Conservation (phyloP, 169 alveolate genomes). For the Plasmodium vinckei region DNA sequence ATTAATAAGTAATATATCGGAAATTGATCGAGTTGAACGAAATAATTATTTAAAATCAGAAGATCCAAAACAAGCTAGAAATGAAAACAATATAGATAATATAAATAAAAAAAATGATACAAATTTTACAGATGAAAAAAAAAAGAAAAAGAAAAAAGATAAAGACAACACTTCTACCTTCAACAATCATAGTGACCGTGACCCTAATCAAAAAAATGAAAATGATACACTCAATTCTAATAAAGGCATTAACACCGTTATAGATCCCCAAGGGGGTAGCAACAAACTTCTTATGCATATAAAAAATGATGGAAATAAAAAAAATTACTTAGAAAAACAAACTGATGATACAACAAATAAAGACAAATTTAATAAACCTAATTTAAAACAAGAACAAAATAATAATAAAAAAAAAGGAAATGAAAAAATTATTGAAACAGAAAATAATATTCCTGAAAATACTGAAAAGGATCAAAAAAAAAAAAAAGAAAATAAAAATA, state of each 20-base stretch:
- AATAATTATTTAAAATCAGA: background rate
- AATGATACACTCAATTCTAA: background rate
- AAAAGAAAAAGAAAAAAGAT: constrained; percentile 3
- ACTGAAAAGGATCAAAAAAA: constrained; percentile 4
- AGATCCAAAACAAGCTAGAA: background rate
- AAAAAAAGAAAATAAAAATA: constrained; percentile 43
- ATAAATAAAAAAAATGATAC: background rate
- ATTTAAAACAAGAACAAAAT: background rate
- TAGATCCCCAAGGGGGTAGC: background rate
- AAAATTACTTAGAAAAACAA: background rate
- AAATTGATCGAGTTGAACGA: no score
- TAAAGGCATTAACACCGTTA: background rate
- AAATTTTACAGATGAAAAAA: background rate
- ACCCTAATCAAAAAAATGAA: background rate
- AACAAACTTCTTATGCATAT: no score
- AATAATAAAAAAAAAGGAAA: background rate
- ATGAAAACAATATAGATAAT: background rate
- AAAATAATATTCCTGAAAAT: background rate
- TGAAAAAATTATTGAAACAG: background rate
- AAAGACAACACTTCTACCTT: background rate
- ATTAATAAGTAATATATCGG: no score
- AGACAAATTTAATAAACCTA: background rate
- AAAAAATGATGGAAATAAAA: background rate
- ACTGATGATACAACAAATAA: background rate
- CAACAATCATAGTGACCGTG: background rate